A percentile compares a stretch with the other conserved stretches of the same genome.
These are phyloP conservation scores for Suillus tomentosus DNA, from an alignment of 768 basidiomycete species.

Conservation along the genomic window DNA sequence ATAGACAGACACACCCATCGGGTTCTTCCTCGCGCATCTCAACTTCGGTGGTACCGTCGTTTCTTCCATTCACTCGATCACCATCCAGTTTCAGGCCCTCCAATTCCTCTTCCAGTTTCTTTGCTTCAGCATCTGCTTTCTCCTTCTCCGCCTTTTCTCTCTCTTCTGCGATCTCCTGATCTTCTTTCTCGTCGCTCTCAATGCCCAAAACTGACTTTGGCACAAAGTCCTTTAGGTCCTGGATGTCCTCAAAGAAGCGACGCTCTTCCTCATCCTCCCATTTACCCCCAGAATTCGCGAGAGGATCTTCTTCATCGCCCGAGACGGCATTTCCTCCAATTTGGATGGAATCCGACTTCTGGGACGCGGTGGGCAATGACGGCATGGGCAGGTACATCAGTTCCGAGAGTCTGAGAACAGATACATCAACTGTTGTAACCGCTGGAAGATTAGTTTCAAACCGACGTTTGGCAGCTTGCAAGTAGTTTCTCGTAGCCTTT, in stretches of 20 bases:
- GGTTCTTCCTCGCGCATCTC: slow-evolving; percentile 31
- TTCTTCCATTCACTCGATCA: slow-evolving; percentile 25
- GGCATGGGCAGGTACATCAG: slow-evolving; percentile 85
- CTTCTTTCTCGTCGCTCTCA: slow-evolving; percentile 38
- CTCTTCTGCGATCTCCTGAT: slow-evolving; percentile 45
- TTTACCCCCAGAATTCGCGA: slow-evolving; percentile 65
- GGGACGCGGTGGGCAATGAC: slow-evolving; percentile 75
- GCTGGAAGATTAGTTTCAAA: slow-evolving; percentile 12
- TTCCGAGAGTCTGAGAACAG: slow-evolving; percentile 73
- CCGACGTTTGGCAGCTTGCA: slow-evolving; percentile 84
- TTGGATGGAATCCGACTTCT: slow-evolving; percentile 79
- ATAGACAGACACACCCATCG: slow-evolving; percentile 28
- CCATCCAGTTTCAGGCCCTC: slow-evolving; percentile 55
- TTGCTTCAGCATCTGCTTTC: slow-evolving; percentile 66
- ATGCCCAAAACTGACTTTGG: slow-evolving; percentile 86
- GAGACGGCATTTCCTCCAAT: slow-evolving; percentile 54
- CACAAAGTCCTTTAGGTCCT: slow-evolving; percentile 90
- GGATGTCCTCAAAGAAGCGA: slow-evolving; percentile 89
- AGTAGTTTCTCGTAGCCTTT: slow-evolving; percentile 92
- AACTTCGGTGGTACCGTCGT: slow-evolving; percentile 14
- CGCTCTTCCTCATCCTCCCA: slow-evolving; percentile 99
- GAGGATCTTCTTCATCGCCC: slow-evolving; percentile 59
- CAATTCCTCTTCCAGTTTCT: slow-evolving; percentile 77
- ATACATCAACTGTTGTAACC: slow-evolving; percentile 15
- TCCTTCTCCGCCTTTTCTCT: slow-evolving; percentile 56